phyloP scores from a whole-genome alignment of 1,284 basidiomycete species.

The Trametes sp. region DNA sequence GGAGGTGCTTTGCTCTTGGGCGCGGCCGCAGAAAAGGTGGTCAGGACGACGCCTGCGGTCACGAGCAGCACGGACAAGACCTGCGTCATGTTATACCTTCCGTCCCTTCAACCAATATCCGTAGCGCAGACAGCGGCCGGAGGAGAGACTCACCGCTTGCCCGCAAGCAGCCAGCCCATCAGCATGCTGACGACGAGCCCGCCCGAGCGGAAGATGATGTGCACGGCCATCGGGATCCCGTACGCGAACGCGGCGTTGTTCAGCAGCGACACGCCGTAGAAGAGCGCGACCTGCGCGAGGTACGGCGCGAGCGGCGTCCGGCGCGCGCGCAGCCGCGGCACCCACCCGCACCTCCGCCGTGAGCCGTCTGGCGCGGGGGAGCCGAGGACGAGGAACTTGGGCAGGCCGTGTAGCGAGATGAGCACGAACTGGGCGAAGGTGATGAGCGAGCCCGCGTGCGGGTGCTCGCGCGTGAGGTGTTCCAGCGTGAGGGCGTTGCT shows the following conservation, averaged over 20 bases:
- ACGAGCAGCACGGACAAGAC: constrained; percentile 81
- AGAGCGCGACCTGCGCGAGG: constrained; percentile 83
- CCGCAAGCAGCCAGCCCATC: constrained; percentile 70
- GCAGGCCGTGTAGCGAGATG: constrained; percentile 75
- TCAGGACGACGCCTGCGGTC: constrained; percentile 83
- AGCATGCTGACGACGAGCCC: constrained; percentile 86
- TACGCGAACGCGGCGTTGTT: constrained; percentile 94
- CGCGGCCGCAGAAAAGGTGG: constrained; percentile 76
- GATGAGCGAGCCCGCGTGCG: constrained; percentile 77
- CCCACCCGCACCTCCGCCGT: neutral
- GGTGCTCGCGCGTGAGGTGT: constrained; percentile 67
- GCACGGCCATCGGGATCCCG: constrained; percentile 88
- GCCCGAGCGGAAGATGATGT: constrained; percentile 94
- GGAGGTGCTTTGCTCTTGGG: constrained; percentile 25
- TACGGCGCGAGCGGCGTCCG: constrained; percentile 81
- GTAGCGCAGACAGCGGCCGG: neutral
- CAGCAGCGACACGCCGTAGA: constrained; percentile 82
- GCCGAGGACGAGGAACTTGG: constrained; percentile 55
- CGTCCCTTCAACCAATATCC: neutral
- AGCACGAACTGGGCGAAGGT: constrained; percentile 87
- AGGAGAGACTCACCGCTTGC: constrained; percentile 56
- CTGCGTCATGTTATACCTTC: constrained; percentile 75
- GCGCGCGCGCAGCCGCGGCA: constrained; percentile 62
- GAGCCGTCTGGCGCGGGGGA: too few relatives aligned
- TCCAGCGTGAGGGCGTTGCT: constrained; percentile 81